These are phyloP conservation scores for Cymodocea nodosa DNA, from an alignment of 116 monocot species.

Conservation along the genomic window DNA sequence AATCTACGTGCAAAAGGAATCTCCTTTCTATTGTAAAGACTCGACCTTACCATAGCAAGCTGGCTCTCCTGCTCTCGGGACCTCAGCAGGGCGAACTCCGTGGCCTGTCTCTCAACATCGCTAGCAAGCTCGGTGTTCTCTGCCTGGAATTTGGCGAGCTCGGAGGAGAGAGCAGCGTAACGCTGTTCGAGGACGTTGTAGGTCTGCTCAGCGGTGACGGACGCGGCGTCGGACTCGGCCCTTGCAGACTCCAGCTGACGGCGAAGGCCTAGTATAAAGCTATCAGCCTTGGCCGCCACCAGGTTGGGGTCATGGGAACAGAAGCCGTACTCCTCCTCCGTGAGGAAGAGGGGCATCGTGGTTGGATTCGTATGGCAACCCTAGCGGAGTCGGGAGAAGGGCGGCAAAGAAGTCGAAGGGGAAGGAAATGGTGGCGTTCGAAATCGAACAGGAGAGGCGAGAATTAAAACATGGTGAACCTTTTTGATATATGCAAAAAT, in stretches of 20 bases:
- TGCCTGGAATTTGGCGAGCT: slow-evolving; percentile 40
- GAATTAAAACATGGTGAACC: too few species aligned
- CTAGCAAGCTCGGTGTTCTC: slow-evolving; percentile 58
- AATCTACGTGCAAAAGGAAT: background rate
- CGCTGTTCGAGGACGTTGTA: slow-evolving; percentile 75
- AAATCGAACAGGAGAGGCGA: too few species aligned
- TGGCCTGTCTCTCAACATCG: slow-evolving; percentile 28
- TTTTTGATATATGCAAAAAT: too few species aligned
- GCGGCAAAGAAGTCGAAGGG: background rate
- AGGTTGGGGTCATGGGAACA: slow-evolving; percentile 34
- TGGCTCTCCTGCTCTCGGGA: slow-evolving; percentile 55
- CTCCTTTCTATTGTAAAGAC: background rate
- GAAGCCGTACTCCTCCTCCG: slow-evolving; percentile 71
- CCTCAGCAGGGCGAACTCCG: slow-evolving; percentile 42
- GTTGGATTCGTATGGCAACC: background rate
- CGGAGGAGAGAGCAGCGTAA: slow-evolving; percentile 46
- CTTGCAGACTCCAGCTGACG: slow-evolving; percentile 72
- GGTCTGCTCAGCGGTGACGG: slow-evolving; percentile 84
- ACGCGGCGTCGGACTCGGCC: slow-evolving; percentile 74
- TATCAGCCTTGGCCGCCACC: slow-evolving; percentile 74
- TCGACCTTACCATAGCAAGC: background rate
- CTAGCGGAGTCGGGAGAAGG: background rate
- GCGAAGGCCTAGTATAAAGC: slow-evolving; percentile 53
- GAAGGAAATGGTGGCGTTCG: background rate
- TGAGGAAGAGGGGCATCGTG: slow-evolving; percentile 80